Evolutionary conservation across 345 rosid species (phyloP), one percentile per base, ranked within the genome.

Genomic region (Eucalyptus cloeziana): DNA sequence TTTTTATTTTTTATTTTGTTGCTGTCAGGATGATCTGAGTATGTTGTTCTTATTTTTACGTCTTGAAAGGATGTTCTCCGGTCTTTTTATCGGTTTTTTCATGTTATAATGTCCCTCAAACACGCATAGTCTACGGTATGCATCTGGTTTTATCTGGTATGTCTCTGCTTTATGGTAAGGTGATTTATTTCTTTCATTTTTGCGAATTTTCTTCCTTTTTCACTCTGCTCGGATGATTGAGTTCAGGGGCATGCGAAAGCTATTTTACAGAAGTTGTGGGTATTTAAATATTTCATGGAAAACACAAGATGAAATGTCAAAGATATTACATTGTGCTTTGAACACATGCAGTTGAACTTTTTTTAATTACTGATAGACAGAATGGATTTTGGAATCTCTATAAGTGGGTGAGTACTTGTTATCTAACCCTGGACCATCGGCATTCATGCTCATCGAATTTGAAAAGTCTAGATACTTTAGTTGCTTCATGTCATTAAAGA

Each of bases 311-410:
- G 79, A 67, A 67, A 67, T 67, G 40, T 62, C 54, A 64, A 47
- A 49, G 7, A 71, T 3, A 37, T 71, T 71, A 33, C 60, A 40
- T 49, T 86, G 15, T 87, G 52, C 58, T 90, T 58, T 86, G n/a
- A n/a, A 43, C 76, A 87, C 88, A 37, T 94, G 93, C 97, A 96
- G 99, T 98, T 69, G 98, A 97, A 90, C 95, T 96, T 40, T 96
- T 94, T 91, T 97, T 97, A 87, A 91, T 95, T 87, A 94, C 95
- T 45, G 99, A 97, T 91, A 93, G 98, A 90, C 89, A 94, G 90
- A 94, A 89, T 86, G 98, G 99, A 91, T 96, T 95, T 92, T 97
- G 99, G 99, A 97, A 97, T 92, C 92, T 96, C 89, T 93, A 96
- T 92, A 95, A 95, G 94, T 97, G 99, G 99, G 99, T 96, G 91